A percentile compares a stretch with the other conserved stretches of the same genome.
phyloP scores from a whole-genome alignment of 129 eudicot genomes.

The Apium graveolens region DNA sequence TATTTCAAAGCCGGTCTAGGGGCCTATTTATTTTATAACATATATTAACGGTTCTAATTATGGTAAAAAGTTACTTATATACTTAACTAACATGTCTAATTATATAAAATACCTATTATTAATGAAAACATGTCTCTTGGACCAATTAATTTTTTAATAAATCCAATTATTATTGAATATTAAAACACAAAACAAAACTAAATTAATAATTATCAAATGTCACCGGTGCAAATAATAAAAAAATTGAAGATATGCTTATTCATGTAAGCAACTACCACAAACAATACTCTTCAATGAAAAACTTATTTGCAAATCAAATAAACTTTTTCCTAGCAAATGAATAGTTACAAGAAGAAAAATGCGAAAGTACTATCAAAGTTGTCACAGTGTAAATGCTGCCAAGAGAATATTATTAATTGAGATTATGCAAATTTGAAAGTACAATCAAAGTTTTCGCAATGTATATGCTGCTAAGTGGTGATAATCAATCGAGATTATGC shows the following conservation, averaged over 20 bases:
- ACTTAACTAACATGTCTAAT: too few species aligned
- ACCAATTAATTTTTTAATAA: too few species aligned
- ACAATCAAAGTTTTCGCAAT: not conserved
- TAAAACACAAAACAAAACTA: not conserved
- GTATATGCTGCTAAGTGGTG: not conserved
- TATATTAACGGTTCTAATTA: too few species aligned
- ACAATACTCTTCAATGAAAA: not conserved
- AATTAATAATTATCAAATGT: not conserved
- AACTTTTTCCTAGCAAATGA: not conserved
- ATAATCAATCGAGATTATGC: not conserved
- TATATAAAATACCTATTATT: too few species aligned
- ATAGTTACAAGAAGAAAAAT: not conserved
- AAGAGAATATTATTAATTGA: not conserved
- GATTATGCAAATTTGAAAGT: not conserved
- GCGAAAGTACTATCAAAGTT: not conserved
- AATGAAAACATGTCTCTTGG: too few species aligned
- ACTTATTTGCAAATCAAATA: not conserved
- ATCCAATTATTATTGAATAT: too few species aligned
- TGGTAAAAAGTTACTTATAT: too few species aligned
- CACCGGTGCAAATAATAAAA: too few species aligned
- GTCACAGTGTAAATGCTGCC: not conserved
- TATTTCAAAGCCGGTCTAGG: too few species aligned
- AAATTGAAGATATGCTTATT: not conserved
- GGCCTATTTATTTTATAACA: too few species aligned
- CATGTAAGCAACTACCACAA: not conserved